These are phyloP conservation scores for Clathrospora elynae DNA, from an alignment of 2,329 filamentous ascomycete species.

Conservation along the genomic window DNA sequence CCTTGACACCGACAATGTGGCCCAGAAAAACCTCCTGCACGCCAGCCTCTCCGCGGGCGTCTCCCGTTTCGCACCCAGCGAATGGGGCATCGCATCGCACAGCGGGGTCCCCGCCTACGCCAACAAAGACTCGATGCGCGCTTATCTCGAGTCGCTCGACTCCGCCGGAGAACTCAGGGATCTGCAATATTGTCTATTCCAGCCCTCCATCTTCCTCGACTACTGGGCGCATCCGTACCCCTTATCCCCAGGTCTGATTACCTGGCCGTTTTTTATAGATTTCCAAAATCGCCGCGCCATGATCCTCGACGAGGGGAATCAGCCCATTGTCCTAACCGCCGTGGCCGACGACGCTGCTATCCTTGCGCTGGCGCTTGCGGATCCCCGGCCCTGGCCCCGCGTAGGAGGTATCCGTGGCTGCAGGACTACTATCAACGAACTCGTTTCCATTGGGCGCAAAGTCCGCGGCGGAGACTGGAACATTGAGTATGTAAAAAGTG, in stretches of 20 bases:
- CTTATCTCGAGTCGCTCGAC: slow-evolving; percentile 57
- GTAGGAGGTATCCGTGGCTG: slow-evolving; percentile 36
- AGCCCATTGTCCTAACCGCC: slow-evolving; percentile 35
- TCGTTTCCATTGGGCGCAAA: slow-evolving; percentile 37
- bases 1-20: slow-evolving; percentile 28
- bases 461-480: slow-evolving; percentile 39
- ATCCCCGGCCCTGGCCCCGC: slow-evolving; percentile 32
- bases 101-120: slow-evolving; percentile 55
- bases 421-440: slow-evolving; percentile 32
- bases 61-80: slow-evolving; percentile 37
- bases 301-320: slow-evolving; percentile 33
- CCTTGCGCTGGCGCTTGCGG: slow-evolving; percentile 33
- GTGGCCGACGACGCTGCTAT: slow-evolving; percentile 34
- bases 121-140: slow-evolving; percentile 57
- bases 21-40: slow-evolving; percentile 42
- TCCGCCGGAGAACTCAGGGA: slow-evolving; percentile 55
- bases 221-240: slow-evolving; percentile 60
- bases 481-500: slow-evolving; percentile 53
- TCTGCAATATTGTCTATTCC: slow-evolving; percentile 63
- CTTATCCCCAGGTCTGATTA: slow-evolving; percentile 53
- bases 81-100: slow-evolving; percentile 38
- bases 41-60: slow-evolving; percentile 40
- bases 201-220: slow-evolving; percentile 60
- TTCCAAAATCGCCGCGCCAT: slow-evolving; percentile 36
- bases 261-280: slow-evolving; percentile 44